Base-by-base conservation (phyloP, 441 rosid species). In the Isatis lusitanica region DNA sequence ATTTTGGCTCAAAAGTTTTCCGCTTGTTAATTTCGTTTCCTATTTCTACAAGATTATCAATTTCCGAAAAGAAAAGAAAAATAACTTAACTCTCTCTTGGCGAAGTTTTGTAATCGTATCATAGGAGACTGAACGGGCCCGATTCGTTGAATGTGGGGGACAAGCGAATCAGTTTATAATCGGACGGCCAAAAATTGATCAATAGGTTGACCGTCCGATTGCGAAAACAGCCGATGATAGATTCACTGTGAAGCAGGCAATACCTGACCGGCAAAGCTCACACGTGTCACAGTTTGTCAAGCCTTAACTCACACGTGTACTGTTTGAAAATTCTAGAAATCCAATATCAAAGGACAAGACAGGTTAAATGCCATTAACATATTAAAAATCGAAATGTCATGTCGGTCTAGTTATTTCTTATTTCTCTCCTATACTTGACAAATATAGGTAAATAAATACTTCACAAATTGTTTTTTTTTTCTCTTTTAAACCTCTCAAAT, bases 331-430 rank as follows among this genome's bases (percentile, higher is more conserved):
- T 31, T 35, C 8, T 5, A 52, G 28, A 42, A 36, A 42, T 63
- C 75, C 68, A 40, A 63, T 53, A 43, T 46, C 63, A 63, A 61
- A 57, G 73, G 76, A 63, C 46, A 72, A 42, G 43, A 26, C 9
- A 42, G 44, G 55, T 18, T 33, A 64, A 15, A 44, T 48, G n/a
- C 31, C 63, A 68, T 33, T 58, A 26, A n/a, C 16, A 10, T 10
- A 40, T 53, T 68, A 28, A 33, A 21, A 6, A 36, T 46, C 11
- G 30, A 35, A 28, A 38, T 60, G 26, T 70, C 58, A 70, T 48
- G 74, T 61, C 66, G 65, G 58, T 69, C 56, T 57, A 11, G 39
- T 38, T 38, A 16, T 35, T 15, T 15, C 9, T 44, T 44, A 44
- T 44, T 44, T 16, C 15, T 17, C 44, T 58, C 63, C 6, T 17